Percentiles rank a stretch among this genome's conserved stretches.
phyloP scores from a whole-genome alignment of 805 yeast species.

The Cyberlindnera mycetangii region DNA sequence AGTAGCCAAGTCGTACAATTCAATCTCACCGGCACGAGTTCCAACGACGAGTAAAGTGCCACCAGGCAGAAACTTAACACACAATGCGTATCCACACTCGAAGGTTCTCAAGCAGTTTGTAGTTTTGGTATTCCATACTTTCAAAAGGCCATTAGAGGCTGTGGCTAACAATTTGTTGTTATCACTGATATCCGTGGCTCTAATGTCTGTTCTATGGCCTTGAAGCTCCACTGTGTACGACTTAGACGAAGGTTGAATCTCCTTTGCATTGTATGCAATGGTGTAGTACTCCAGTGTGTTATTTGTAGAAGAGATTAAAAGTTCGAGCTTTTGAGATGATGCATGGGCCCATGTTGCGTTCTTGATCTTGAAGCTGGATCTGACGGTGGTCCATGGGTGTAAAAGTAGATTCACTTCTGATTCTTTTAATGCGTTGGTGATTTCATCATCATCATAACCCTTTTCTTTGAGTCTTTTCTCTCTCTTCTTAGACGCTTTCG shows the following conservation, averaged over 20 bases:
- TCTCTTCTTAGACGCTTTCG: constrained; percentile 73
- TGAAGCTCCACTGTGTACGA: constrained; percentile 61
- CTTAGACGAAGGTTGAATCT: constrained; percentile 45
- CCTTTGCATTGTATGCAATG: constrained; percentile 56
- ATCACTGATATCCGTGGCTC: constrained; percentile 77
- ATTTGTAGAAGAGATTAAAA: constrained; percentile 64
- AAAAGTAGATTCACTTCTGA: constrained; percentile 54
- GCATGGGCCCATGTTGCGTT: constrained; percentile 62
- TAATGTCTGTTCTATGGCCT: constrained; percentile 89
- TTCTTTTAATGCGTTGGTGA: constrained; percentile 44
- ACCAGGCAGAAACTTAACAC: constrained; percentile 84
- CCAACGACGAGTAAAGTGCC: constrained; percentile 85
- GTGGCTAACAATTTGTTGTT: constrained; percentile 81
- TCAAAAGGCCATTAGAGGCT: constrained; percentile 86
- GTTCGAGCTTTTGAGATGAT: constrained; percentile 47
- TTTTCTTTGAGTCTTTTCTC: constrained; percentile 74
- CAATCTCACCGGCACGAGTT: constrained; percentile 81
- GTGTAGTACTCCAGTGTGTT: constrained; percentile 73
- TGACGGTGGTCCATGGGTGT: constrained; percentile 65
- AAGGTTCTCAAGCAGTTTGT: constrained; percentile 79
- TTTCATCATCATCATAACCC: constrained; percentile 60
- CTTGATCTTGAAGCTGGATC: constrained; percentile 62
- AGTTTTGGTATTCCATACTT: constrained; percentile 81
- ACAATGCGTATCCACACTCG: constrained; percentile 83
- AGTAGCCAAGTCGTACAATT: constrained; percentile 81